Conservation (phyloP, 148 eudicot species). For the Cornus florida region DNA sequence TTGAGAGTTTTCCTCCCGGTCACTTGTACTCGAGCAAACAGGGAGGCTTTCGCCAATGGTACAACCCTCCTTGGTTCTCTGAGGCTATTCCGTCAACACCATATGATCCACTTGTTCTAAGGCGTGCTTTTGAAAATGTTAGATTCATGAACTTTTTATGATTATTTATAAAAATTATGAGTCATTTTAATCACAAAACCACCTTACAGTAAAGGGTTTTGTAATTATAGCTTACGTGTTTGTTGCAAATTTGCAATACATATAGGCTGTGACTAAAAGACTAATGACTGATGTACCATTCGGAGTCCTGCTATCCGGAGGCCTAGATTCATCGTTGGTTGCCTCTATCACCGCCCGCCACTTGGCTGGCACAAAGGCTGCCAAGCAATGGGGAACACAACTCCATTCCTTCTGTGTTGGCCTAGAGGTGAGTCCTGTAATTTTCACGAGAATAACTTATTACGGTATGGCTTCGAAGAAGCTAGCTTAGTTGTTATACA, state of each 20-base stretch:
- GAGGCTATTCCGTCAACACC: slow-evolving; percentile 77
- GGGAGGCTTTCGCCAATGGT: slow-evolving; percentile 72
- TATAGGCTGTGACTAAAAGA: slow-evolving; percentile 82
- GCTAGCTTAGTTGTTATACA: not conserved
- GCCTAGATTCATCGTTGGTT: slow-evolving; percentile 87
- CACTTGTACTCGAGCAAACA: slow-evolving; percentile 80
- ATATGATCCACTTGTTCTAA: slow-evolving; percentile 76
- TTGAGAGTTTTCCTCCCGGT: slow-evolving; percentile 88
- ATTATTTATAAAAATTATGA: not conserved
- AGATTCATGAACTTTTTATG: slow-evolving; percentile 36
- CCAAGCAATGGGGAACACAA: slow-evolving; percentile 80
- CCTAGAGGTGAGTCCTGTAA: slow-evolving; percentile 53
- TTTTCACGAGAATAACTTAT: not conserved
- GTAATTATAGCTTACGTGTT: not conserved
- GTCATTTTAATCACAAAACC: not conserved
- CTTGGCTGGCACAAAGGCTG: slow-evolving; percentile 74
- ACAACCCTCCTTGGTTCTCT: slow-evolving; percentile 86
- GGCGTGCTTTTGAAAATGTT: slow-evolving; percentile 81
- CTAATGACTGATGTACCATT: slow-evolving; percentile 98
- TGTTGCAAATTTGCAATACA: not conserved
- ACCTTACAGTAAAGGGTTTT: not conserved
- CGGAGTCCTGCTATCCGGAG: slow-evolving; percentile 91
- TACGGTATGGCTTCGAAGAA: not conserved
- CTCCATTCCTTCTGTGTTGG: slow-evolving; percentile 96
- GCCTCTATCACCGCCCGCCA: slow-evolving; percentile 80